Conservation (phyloP, 2,329 filamentous ascomycete genomes). For the Penicillium sp. region DNA sequence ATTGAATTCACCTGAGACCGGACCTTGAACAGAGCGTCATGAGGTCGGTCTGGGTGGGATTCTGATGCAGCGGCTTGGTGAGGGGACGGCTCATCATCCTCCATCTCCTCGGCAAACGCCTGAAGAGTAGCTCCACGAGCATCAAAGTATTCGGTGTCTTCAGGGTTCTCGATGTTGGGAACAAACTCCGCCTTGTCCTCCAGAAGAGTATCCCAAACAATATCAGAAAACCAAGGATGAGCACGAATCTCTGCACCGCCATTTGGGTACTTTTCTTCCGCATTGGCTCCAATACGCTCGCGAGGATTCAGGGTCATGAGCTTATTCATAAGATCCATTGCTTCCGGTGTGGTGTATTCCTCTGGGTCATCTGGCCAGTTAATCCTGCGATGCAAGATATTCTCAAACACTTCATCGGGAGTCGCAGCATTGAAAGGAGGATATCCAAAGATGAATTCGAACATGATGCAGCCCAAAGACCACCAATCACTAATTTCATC, state of each 20-base stretch:
- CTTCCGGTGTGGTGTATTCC: slow-evolving; percentile 77
- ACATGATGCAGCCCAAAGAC: slow-evolving; percentile 98
- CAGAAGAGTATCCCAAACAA: slow-evolving; percentile 88
- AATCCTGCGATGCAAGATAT: slow-evolving; percentile 85
- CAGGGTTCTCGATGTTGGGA: slow-evolving; percentile 85
- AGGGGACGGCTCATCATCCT: slow-evolving; percentile 75
- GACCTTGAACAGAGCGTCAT: slow-evolving; percentile 89
- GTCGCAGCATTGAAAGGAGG: slow-evolving; percentile 91
- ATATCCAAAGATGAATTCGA: slow-evolving; percentile 90
- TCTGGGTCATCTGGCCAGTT: slow-evolving; percentile 88
- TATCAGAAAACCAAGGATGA: slow-evolving; percentile 83
- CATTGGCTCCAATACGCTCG: slow-evolving; percentile 81
- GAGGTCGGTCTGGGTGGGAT: slow-evolving; percentile 85
- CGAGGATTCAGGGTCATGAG: slow-evolving; percentile 82
- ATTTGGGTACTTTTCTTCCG: slow-evolving; percentile 75
- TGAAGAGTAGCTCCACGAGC: slow-evolving; percentile 86
- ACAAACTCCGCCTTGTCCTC: slow-evolving; percentile 96
- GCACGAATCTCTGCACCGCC: slow-evolving; percentile 89
- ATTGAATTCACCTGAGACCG: slow-evolving; percentile 82
- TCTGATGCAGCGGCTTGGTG: slow-evolving; percentile 67
- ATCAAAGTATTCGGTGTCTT: slow-evolving; percentile 98
- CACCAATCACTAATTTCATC: slow-evolving; percentile 99
- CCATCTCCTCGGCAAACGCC: slow-evolving; percentile 89
- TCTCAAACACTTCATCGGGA: slow-evolving; percentile 93
- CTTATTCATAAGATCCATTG: slow-evolving; percentile 91